phyloP scores from a whole-genome alignment of 202 grass and related monocot species.

The Panicum hallii region DNA sequence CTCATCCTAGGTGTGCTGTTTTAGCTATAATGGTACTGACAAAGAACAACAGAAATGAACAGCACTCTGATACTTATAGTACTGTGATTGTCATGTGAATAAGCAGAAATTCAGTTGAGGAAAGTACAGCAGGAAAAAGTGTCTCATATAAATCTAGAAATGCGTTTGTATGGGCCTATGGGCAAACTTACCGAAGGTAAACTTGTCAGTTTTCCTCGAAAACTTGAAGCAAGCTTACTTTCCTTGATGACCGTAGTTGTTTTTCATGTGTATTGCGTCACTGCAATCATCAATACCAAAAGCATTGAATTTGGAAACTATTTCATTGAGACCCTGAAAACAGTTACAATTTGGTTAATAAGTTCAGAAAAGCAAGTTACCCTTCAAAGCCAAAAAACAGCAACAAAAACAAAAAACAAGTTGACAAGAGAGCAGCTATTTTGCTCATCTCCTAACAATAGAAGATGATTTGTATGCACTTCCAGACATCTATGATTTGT shows the following conservation, averaged over 20 bases:
- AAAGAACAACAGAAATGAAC: not conserved
- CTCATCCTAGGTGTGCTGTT: not conserved
- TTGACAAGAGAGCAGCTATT: not conserved
- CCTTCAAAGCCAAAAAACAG: not conserved
- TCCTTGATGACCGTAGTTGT: not conserved
- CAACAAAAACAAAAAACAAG: not conserved
- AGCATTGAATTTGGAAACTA: not conserved
- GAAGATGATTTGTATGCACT: not conserved
- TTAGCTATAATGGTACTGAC: not conserved
- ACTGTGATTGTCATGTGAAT: not conserved
- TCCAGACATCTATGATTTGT: not conserved
- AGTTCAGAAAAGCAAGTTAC: not conserved
- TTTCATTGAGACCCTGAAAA: constrained; percentile 35
- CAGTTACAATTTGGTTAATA: constrained; percentile 29
- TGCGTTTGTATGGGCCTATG: not conserved
- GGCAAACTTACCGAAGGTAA: not conserved
- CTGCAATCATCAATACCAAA: not conserved
- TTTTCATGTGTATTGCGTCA: constrained; percentile 31
- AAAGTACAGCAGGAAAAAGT: not conserved
- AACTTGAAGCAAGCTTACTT: too few species aligned
- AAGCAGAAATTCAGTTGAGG: not conserved
- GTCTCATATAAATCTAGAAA: not conserved
- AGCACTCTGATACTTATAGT: not conserved
- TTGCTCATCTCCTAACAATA: not conserved
- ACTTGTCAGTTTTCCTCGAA: not conserved